Base-by-base conservation (phyloP, 495 filamentous ascomycete species). In the Neurospora sp. region DNA sequence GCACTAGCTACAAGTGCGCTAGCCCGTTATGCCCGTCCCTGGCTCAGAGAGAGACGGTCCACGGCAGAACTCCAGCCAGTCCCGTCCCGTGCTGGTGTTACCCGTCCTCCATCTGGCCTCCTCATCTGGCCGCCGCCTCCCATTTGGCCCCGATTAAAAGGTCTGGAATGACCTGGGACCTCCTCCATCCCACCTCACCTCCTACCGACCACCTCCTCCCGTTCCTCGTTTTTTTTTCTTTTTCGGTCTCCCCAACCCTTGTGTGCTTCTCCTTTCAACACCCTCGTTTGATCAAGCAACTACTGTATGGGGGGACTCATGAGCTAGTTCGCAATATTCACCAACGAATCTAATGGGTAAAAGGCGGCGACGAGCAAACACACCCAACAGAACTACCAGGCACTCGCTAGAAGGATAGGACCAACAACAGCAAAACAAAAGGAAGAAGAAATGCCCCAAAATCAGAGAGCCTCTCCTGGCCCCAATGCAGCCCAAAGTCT, bases 331-430 rank as follows among this genome's bases (percentile, higher is more conserved):
- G 31, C 42, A 45, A 39, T 69, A 45, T n/a, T 39, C 42, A 40
- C 20, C 27, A 31, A 22, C 40, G 40, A 70, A 48, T 65, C 73
- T 78, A 69, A 79, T 79, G 77, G 77, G 70, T 73, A 76, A 73
- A 39, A 70, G 74, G 38, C 76, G 76, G 40, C 71, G 65, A 5
- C 69, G 22, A 27, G 35, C 48, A 22, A 71, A 71, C 68, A 68
- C 68, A 39, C 31, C 39, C 16, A 75, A 12, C 12, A 65, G 70
- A 77, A 65, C 20, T 68, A 72, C 68, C 72, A 61, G 73, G 40
- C 65, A 70, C 27, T 39, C 70, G 40, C 75, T 41, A 35, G 14
- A 37, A 35, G n/a, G 31, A 31, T 72, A 71, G 71, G 61, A 59
- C 71, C 42, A 73, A 37, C 40, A 40, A 37, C 27, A 48, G 39